Evolutionary conservation across 2,329 filamentous ascomycete species (phyloP).

Genomic region (Microsporum audouinii): DNA sequence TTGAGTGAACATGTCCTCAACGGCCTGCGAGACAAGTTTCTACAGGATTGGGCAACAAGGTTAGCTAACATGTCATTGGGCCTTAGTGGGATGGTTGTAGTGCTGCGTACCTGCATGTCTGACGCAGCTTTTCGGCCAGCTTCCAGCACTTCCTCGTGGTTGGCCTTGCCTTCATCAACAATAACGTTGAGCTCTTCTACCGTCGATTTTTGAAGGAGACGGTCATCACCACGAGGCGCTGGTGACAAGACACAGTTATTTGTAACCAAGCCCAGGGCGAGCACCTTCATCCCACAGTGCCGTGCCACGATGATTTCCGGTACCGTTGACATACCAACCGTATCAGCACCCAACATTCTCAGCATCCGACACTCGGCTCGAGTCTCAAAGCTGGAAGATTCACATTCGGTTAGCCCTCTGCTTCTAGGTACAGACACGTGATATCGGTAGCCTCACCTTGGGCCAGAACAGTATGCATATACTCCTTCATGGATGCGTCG

Average conservation of each 20-base stretch:
- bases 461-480: slow-evolving; percentile 54
- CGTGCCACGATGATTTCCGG: slow-evolving; percentile 57
- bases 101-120: slow-evolving; percentile 47
- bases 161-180: slow-evolving; percentile 49
- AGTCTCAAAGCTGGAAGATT: slow-evolving; percentile 46
- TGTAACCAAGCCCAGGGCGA: slow-evolving; percentile 56
- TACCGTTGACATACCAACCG: slow-evolving; percentile 61
- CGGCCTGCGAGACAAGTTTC: slow-evolving; percentile 28
- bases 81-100: background rate
- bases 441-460: slow-evolving; percentile 38
- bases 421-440: background rate
- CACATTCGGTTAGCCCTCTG: background rate
- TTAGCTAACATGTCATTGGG: slow-evolving; percentile 10
- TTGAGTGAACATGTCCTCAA: slow-evolving; percentile 19
- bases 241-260: slow-evolving; percentile 52
- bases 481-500: slow-evolving; percentile 52
- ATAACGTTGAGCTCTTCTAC: slow-evolving; percentile 43
- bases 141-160: slow-evolving; percentile 55
- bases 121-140: slow-evolving; percentile 48
- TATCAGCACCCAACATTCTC: slow-evolving; percentile 49
- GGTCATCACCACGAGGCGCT: slow-evolving; percentile 47
- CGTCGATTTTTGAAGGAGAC: slow-evolving; percentile 40
- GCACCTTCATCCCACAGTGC: slow-evolving; percentile 51
- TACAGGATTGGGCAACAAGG: slow-evolving; percentile 12
- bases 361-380: slow-evolving; percentile 55